Conservation (phyloP, 2,329 filamentous ascomycete genomes). For the Purpureocillium lavendulum region DNA sequence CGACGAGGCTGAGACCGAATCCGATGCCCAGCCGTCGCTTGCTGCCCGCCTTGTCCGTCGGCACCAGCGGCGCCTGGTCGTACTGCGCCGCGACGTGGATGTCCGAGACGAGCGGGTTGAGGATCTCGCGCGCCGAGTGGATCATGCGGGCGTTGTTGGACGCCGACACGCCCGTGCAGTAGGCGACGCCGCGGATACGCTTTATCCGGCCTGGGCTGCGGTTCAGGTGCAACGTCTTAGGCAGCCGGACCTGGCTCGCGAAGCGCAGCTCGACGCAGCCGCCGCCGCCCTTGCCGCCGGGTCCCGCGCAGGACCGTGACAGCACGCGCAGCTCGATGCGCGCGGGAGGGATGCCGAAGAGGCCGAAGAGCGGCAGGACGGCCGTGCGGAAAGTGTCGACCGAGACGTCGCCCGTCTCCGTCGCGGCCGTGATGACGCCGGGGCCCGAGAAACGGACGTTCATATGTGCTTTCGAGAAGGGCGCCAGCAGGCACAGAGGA, state of each 20-base stretch:
- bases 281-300: slow-evolving; percentile 69
- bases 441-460: slow-evolving; percentile 86
- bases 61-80: slow-evolving; percentile 53
- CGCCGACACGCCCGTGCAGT: slow-evolving; percentile 83
- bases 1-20: slow-evolving; percentile 84
- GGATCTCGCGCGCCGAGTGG: slow-evolving; percentile 73
- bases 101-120: slow-evolving; percentile 80
- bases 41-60: slow-evolving; percentile 41
- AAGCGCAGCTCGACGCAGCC: slow-evolving; percentile 92
- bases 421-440: slow-evolving; percentile 85
- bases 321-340: slow-evolving; percentile 82
- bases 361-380: slow-evolving; percentile 79
- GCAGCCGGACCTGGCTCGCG: slow-evolving; percentile 84
- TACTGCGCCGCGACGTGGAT: slow-evolving; percentile 84
- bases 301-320: slow-evolving; percentile 68
- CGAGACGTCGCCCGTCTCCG: slow-evolving; percentile 75
- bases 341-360: slow-evolving; percentile 74
- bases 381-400: slow-evolving; percentile 92
- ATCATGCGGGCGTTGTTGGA: slow-evolving; percentile 96
- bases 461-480: slow-evolving; percentile 85
- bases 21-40: slow-evolving; percentile 72
- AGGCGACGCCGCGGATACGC: slow-evolving; percentile 85
- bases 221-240: slow-evolving; percentile 85
- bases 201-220: slow-evolving; percentile 78
- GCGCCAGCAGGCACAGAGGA: slow-evolving; percentile 80